These are phyloP conservation scores for Aspergillus sparsus DNA, from an alignment of 495 filamentous ascomycete species.

Conservation along the genomic window DNA sequence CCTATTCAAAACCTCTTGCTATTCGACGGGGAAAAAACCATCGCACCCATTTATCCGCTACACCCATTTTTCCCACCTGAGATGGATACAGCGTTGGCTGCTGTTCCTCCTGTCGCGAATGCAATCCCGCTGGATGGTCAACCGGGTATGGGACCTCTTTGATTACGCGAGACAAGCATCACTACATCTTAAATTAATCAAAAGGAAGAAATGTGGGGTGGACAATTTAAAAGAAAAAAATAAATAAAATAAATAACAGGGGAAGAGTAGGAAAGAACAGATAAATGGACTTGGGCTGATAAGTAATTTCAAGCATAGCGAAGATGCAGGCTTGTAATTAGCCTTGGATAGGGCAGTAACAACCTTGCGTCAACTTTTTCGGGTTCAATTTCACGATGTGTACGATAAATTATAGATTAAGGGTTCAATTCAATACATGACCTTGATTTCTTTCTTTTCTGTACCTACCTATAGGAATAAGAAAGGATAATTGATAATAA, in stretches of 20 bases:
- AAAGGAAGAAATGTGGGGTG: background rate
- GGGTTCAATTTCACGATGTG: constrained; percentile 20
- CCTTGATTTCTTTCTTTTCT: too few relatives aligned
- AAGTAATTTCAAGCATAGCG: too few relatives aligned
- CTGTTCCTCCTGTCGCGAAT: constrained; percentile 36
- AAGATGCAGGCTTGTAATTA: background rate
- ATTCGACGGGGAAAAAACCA: constrained; percentile 81
- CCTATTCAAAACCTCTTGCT: constrained; percentile 93
- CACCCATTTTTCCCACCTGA: constrained; percentile 65
- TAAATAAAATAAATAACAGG: background rate
- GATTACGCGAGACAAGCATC: background rate
- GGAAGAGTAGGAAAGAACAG: background rate
- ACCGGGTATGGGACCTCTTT: constrained; percentile 8
- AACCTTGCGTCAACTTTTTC: background rate
- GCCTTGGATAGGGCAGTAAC: constrained; percentile 3
- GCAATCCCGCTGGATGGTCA: constrained; percentile 31
- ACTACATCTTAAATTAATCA: background rate
- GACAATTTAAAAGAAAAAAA: background rate
- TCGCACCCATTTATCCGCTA: constrained; percentile 76
- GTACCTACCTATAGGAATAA: too few relatives aligned
- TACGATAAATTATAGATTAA: constrained; percentile 22
- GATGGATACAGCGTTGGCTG: constrained; percentile 27
- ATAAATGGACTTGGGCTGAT: too few relatives aligned
- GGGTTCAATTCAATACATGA: background rate
- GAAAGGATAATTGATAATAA: too few relatives aligned